Percentiles rank a stretch among this genome's conserved stretches.
phyloP scores from a whole-genome alignment of 1,284 basidiomycete genomes.

The Afroboletus lepidellus region DNA sequence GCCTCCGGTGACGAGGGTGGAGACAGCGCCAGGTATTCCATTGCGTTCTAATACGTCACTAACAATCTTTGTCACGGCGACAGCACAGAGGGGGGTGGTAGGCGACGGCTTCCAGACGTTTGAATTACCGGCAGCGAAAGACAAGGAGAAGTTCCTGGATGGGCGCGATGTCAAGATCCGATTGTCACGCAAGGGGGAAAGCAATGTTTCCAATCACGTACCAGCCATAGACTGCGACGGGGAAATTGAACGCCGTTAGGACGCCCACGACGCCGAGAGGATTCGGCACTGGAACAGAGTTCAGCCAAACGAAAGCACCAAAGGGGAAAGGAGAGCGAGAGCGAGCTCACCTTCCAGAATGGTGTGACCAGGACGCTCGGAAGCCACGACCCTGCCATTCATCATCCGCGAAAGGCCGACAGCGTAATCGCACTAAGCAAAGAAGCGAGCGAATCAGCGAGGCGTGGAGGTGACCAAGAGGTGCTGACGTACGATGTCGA shows the following conservation, averaged over 20 bases:
- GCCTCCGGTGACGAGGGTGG: constrained; percentile 80
- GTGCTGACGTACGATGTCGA: constrained; percentile 72
- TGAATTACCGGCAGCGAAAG: constrained; percentile 87
- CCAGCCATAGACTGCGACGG: constrained; percentile 89
- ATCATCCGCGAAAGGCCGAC: constrained; percentile 90
- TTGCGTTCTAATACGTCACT: constrained; percentile 79
- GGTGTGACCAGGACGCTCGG: constrained; percentile 86
- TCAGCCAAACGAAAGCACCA: constrained; percentile 7
- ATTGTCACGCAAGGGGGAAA: constrained; percentile 1
- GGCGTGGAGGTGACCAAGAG: constrained; percentile 9
- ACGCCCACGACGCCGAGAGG: constrained; percentile 92
- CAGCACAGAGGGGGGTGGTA: constrained; percentile 82
- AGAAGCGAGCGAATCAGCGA: constrained; percentile 9
- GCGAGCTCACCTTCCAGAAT: constrained; percentile 73
- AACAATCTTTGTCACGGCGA: constrained; percentile 87
- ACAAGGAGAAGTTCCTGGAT: constrained; percentile 84
- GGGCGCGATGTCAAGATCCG: constrained; percentile 4
- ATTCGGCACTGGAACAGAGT: constrained; percentile 69
- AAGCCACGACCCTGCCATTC: constrained; percentile 83
- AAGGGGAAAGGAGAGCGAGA: constrained; percentile 3
- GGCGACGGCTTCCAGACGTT: constrained; percentile 96
- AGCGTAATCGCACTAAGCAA: constrained; percentile 60
- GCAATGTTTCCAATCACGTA: constrained; percentile 28
- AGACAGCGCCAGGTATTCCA: constrained; percentile 79
- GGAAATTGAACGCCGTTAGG: constrained; percentile 92